Conservation (phyloP, 2,329 filamentous ascomycete genomes). For the Cyphellophora europaea region DNA sequence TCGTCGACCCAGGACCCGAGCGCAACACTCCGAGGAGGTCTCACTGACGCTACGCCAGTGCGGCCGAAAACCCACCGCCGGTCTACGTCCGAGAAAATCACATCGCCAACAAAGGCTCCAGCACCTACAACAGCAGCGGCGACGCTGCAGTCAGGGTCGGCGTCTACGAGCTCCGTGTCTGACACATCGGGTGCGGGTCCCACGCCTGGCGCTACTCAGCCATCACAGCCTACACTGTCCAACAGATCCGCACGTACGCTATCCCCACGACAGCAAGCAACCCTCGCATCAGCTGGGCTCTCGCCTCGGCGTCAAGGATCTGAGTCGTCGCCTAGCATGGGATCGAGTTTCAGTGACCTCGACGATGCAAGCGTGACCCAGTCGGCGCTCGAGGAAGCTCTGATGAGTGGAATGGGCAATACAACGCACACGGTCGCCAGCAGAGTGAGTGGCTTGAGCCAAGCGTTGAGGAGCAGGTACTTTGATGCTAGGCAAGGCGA, state of each 20-base stretch:
- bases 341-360: conserved; percentile 57
- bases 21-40: conserved; percentile 31
- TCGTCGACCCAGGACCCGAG: conserved; percentile 25
- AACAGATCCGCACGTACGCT: conserved; percentile 15
- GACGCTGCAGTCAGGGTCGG: conserved; percentile 17
- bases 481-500: conserved; percentile 20
- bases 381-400: conserved; percentile 54
- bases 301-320: conserved; percentile 31
- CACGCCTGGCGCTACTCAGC: conserved; percentile 2
- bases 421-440: conserved; percentile 20
- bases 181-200: conserved; percentile 5
- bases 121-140: conserved; percentile 21
- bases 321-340: conserved; percentile 52
- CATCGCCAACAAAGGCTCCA: conserved; percentile 13
- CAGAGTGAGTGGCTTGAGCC: conserved; percentile 42
- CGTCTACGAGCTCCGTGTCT: conserved; percentile 13
- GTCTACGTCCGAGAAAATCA: conserved; percentile 20
- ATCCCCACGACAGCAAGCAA: conserved; percentile 39
- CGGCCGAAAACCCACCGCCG: conserved; percentile 21
- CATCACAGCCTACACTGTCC: not conserved
- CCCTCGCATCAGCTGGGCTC: conserved; percentile 26
- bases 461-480: conserved; percentile 45
- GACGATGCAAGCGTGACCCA: conserved; percentile 58
- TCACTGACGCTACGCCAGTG: conserved; percentile 11
- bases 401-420: conserved; percentile 54